These are phyloP conservation scores for Ceratobasidium sp. DNA, from an alignment of 1,284 basidiomycete genomes.

Conservation along the genomic window DNA sequence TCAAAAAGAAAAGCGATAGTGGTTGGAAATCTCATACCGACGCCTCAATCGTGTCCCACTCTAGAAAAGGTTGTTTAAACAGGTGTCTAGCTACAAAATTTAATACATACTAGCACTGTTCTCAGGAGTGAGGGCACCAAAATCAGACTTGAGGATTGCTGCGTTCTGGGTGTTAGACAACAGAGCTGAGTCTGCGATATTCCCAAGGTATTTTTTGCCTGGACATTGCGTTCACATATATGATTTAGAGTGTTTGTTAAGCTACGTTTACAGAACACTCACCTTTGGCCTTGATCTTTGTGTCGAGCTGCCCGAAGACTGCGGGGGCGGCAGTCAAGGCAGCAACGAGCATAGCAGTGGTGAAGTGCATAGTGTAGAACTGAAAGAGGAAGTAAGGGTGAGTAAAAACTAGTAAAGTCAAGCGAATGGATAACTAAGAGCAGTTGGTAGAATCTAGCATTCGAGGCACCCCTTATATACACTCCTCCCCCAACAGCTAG, in stretches of 20 bases:
- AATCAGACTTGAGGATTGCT: conserved; percentile 53
- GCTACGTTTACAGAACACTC: background rate
- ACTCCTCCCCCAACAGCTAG: background rate
- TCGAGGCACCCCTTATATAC: background rate
- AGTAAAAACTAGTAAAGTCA: background rate
- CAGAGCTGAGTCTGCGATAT: conserved; percentile 4
- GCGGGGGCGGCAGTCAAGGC: conserved; percentile 13
- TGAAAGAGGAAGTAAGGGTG: no score
- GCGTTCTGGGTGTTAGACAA: conserved; percentile 53
- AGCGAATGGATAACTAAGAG: conserved; percentile 7
- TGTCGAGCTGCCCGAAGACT: conserved; percentile 24
- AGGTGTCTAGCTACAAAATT: background rate
- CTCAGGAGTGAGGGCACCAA: conserved; percentile 48
- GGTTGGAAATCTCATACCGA: conserved; percentile 3
- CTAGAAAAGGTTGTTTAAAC: background rate
- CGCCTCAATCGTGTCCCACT: conserved; percentile 47
- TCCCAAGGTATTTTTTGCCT: conserved; percentile 43
- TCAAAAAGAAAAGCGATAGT: background rate
- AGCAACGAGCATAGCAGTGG: background rate
- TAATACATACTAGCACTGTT: conserved; percentile 50
- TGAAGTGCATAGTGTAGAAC: conserved; percentile 12
- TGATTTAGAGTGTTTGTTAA: no score
- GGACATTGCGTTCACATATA: background rate
- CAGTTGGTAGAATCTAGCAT: background rate
- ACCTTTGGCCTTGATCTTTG: conserved; percentile 43